phyloP scores from a whole-genome alignment of 208 protist genomes.

The Angomonas desouzai region DNA sequence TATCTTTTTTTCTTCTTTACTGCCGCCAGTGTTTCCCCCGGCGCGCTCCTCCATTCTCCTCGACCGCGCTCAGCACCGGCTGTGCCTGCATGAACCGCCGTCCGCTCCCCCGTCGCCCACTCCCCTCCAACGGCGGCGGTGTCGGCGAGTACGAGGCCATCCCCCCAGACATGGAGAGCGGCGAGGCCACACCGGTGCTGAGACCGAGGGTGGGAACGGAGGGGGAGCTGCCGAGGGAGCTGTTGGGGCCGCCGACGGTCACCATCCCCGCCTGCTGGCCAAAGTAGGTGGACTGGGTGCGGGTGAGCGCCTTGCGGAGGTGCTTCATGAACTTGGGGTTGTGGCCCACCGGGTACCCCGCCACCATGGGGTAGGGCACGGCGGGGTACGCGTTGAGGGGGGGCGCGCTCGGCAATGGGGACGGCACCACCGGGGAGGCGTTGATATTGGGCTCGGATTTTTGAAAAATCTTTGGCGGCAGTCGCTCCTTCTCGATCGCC shows the following conservation, averaged over 20 bases:
- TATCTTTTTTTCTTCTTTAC: too few relatives aligned
- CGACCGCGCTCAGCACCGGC: neutral
- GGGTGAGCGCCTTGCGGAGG: constrained; percentile 19
- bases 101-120: neutral
- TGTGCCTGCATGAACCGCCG: neutral
- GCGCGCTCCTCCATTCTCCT: neutral
- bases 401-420: neutral
- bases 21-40: neutral
- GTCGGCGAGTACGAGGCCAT: neutral
- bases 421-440: neutral
- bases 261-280: constrained; percentile 8
- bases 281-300: constrained; percentile 21
- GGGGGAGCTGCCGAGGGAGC: neutral
- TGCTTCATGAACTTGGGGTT: constrained; percentile 26
- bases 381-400: neutral
- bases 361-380: neutral
- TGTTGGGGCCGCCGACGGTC: neutral
- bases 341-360: constrained; percentile 5
- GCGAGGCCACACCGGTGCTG: neutral
- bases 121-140: neutral
- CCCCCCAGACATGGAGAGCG: neutral
- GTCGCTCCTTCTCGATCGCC: constrained; percentile 20
- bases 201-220: neutral
- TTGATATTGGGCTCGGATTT: constrained; percentile 12
- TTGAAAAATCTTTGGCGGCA: constrained; percentile 40